Percentiles rank a stretch among this genome's conserved stretches.
These are phyloP conservation scores for Aspergillus brasiliensis DNA, from an alignment of 2,329 filamentous ascomycete species.

Conservation along the genomic window DNA sequence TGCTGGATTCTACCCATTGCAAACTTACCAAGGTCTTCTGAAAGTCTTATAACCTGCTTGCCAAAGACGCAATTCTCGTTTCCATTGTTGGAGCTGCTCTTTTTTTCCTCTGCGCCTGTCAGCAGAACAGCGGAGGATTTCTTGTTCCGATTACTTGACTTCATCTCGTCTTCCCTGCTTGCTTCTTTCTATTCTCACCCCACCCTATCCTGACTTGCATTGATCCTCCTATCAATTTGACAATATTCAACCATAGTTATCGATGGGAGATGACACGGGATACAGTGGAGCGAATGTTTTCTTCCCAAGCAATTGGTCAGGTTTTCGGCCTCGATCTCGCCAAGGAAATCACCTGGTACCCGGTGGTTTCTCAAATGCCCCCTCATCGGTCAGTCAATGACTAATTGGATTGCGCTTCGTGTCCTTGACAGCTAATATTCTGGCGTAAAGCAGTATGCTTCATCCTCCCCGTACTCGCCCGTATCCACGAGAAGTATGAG, in stretches of 20 bases:
- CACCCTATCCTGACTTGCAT: neutral
- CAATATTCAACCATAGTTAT: no score
- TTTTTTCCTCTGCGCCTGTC: neutral
- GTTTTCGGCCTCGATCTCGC: neutral
- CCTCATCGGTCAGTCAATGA: neutral
- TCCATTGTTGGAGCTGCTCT: neutral
- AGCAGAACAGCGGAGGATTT: neutral
- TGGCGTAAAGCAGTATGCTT: neutral
- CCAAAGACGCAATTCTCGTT: neutral
- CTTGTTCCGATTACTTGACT: neutral
- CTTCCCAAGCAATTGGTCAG: neutral
- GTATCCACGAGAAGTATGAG: constrained; percentile 5
- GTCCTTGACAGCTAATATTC: neutral
- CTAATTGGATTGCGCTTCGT: neutral
- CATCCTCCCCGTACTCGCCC: neutral
- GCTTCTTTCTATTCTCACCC: neutral
- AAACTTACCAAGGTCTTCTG: neutral
- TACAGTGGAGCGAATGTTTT: no score
- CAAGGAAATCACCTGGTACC: constrained; percentile 4
- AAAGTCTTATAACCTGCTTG: neutral
- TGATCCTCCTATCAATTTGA: neutral
- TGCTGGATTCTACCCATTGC: neutral
- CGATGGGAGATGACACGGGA: neutral
- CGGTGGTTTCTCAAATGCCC: neutral
- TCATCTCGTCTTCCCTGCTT: neutral